Percentiles rank a stretch among this genome's conserved stretches.
Evolutionary conservation across 306 rosid genomes (phyloP).

Genomic region (Heteromeles arbutifolia): DNA sequence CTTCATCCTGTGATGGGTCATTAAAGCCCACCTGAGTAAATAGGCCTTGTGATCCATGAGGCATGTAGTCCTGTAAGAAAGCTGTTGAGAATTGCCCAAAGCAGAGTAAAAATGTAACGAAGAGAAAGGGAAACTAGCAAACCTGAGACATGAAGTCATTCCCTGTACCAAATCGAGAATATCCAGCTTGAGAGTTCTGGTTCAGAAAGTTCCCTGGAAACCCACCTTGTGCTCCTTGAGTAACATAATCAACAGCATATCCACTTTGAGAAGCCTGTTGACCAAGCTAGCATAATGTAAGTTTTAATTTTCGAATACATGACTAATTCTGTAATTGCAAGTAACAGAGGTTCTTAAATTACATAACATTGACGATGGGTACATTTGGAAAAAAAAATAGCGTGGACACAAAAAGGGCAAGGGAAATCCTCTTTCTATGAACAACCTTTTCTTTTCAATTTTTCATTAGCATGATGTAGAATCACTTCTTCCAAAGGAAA

Average conservation of each 20-base stretch:
- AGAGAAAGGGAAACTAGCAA: background rate
- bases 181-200: constrained; percentile 94
- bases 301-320: too few relatives aligned
- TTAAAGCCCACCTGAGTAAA: constrained; percentile 89
- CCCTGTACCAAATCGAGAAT: constrained; percentile 91
- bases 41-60: constrained; percentile 89
- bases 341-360: background rate
- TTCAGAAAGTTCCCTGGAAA: constrained; percentile 87
- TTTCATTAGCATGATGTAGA: background rate
- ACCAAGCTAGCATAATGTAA: background rate
- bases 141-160: constrained; percentile 99
- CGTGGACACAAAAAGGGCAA: background rate
- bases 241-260: constrained; percentile 80
- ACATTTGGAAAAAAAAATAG: background rate
- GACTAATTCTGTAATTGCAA: background rate
- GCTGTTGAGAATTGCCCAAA: background rate
- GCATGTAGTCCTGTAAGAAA: constrained; percentile 76
- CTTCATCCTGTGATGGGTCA: constrained; percentile 90
- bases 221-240: constrained; percentile 95
- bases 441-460: background rate
- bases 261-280: constrained; percentile 93
- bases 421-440: background rate
- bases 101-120: background rate
- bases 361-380: background rate
- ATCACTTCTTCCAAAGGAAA: background rate